A percentile compares a stretch with the other conserved stretches of the same genome.
Conservation (phyloP, 2,329 filamentous ascomycete species). For the Cercospora brassicicola region DNA sequence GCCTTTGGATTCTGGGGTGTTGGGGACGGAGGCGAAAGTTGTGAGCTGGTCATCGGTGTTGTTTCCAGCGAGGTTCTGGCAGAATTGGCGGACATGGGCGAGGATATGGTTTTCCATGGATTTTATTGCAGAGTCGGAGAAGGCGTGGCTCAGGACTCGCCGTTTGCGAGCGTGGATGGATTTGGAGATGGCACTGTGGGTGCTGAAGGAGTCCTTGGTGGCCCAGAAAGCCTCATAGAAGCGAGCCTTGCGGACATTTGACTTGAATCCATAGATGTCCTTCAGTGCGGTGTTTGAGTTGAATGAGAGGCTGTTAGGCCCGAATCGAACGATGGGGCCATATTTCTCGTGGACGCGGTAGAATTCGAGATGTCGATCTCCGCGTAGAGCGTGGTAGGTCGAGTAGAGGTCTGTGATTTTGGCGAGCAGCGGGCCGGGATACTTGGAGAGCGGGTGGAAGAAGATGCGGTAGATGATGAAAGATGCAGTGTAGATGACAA, state of each 20-base stretch:
- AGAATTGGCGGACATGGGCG: slow-evolving; percentile 45
- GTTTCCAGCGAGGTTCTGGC: slow-evolving; percentile 33
- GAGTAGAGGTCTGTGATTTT: slow-evolving; percentile 34
- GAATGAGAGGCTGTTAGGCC: slow-evolving; percentile 74
- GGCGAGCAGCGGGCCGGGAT: slow-evolving; percentile 45
- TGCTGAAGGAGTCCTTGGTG: slow-evolving; percentile 45
- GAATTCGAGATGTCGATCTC: slow-evolving; percentile 35
- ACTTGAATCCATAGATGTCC: slow-evolving; percentile 51
- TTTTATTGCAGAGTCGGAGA: slow-evolving; percentile 49
- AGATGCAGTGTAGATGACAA: slow-evolving; percentile 15
- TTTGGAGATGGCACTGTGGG: slow-evolving; percentile 50
- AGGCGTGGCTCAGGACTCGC: slow-evolving; percentile 50
- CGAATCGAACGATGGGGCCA: slow-evolving; percentile 70
- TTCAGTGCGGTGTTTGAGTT: slow-evolving; percentile 68
- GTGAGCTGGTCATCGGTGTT: slow-evolving; percentile 6
- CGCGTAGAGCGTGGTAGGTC: slow-evolving; percentile 34
- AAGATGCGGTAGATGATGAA: slow-evolving; percentile 43
- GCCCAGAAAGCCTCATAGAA: slow-evolving; percentile 52
- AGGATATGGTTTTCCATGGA: slow-evolving; percentile 50
- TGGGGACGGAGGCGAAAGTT: background rate
- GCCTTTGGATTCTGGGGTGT: slow-evolving; percentile 29
- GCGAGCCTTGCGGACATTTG: slow-evolving; percentile 52
- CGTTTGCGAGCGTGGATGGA: slow-evolving; percentile 50
- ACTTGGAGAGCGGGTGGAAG: slow-evolving; percentile 46
- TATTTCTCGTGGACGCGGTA: slow-evolving; percentile 67